Evolutionary conservation across 2,329 filamentous ascomycete genomes (phyloP).

Genomic region (Epichloe typhina): DNA sequence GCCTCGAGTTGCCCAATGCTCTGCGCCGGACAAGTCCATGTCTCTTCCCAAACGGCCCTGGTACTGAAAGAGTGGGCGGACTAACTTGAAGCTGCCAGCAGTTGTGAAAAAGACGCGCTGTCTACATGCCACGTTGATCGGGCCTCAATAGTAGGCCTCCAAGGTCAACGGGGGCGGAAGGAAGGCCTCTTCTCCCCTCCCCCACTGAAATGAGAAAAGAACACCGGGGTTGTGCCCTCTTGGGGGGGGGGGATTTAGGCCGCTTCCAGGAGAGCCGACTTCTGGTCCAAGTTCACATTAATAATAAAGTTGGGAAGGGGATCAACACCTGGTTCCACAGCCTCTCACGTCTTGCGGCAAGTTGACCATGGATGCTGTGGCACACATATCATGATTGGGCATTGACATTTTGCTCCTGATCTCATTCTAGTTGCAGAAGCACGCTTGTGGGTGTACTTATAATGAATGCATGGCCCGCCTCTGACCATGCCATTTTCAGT

Average conservation of each 20-base stretch:
- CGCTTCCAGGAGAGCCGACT: neutral
- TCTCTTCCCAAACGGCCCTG: neutral
- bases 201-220: slow-evolving; percentile 1
- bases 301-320: neutral
- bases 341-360: neutral
- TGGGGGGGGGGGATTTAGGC: neutral
- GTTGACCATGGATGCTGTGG: slow-evolving; percentile 1
- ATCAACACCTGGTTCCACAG: neutral
- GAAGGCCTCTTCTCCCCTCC: neutral
- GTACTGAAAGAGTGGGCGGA: neutral
- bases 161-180: slow-evolving; percentile 1
- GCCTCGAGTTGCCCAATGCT: neutral
- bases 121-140: slow-evolving; percentile 22
- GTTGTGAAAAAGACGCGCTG: slow-evolving; percentile 8
- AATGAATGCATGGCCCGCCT: slow-evolving; percentile 4
- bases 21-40: neutral
- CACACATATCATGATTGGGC: slow-evolving; percentile 8
- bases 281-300: neutral
- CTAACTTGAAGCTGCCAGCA: neutral
- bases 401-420: slow-evolving; percentile 4
- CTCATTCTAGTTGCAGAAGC: neutral
- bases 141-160: slow-evolving; percentile 6
- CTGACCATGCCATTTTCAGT: slow-evolving; percentile 4
- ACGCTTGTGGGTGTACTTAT: neutral
- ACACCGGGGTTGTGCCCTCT: neutral